phyloP scores from a whole-genome alignment of 73 alveolate genomes.

The Tetrahymena elliotti region DNA sequence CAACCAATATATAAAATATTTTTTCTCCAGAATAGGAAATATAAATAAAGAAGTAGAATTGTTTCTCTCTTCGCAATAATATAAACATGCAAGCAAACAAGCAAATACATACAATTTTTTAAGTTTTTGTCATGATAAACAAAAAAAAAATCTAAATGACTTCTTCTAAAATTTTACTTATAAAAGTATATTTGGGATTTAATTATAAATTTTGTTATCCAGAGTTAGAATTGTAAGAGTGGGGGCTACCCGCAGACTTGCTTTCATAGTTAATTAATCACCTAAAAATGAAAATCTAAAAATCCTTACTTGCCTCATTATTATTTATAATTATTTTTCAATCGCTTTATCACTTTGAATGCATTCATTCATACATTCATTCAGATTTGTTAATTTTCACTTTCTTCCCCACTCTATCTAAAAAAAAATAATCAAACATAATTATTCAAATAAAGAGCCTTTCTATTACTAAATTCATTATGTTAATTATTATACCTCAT shows the following conservation, averaged over 20 bases:
- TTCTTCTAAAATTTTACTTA: background rate
- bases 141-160: background rate
- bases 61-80: background rate
- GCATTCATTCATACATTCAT: background rate
- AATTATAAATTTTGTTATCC: background rate
- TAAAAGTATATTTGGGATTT: background rate
- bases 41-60: background rate
- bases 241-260: background rate
- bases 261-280: background rate
- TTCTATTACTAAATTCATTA: background rate
- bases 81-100: background rate
- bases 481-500: background rate
- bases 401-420: background rate
- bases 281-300: background rate
- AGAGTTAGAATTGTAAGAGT: background rate
- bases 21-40: background rate
- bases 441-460: background rate
- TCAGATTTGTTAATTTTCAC: background rate
- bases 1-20: background rate
- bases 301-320: background rate
- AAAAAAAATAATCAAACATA: background rate
- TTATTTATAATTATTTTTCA: background rate
- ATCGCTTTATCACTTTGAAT: too few relatives aligned
- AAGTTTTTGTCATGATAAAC: background rate
- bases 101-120: background rate